These are phyloP conservation scores for Ceratorhiza oryzae-sativae DNA, from an alignment of 1,284 basidiomycete species.

Conservation along the genomic window DNA sequence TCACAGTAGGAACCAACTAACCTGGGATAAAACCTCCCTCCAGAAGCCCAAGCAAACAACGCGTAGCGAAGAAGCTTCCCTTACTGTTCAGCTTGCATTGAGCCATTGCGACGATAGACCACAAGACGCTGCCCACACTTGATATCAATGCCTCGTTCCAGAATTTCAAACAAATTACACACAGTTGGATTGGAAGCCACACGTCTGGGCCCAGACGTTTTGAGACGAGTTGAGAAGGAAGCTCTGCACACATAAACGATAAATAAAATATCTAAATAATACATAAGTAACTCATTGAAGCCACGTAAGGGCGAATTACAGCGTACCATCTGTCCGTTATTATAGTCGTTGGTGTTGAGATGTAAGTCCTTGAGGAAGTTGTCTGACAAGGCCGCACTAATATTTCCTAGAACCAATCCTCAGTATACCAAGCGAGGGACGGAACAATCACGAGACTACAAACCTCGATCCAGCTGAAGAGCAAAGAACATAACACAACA, in stretches of 20 bases:
- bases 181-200: conserved; percentile 65
- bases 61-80: conserved; percentile 15
- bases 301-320: conserved; percentile 44
- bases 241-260: conserved; percentile 65
- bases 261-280: conserved; percentile 58
- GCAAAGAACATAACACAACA: conserved; percentile 69
- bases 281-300: conserved; percentile 51
- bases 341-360: conserved; percentile 69
- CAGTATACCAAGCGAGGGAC: conserved; percentile 38
- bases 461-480: conserved; percentile 46
- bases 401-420: conserved; percentile 51
- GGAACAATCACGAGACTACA: not conserved
- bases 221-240: conserved; percentile 75
- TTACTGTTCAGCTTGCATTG: conserved; percentile 71
- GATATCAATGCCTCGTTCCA: conserved; percentile 31
- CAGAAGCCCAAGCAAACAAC: conserved; percentile 55
- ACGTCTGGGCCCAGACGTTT: conserved; percentile 75
- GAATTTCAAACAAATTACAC: not conserved
- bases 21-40: conserved; percentile 61
- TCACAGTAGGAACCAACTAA: conserved; percentile 46
- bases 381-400: conserved; percentile 71
- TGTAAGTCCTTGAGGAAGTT: conserved; percentile 69
- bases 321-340: conserved; percentile 60
- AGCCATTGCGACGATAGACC: conserved; percentile 57
- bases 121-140: conserved; percentile 48